Evolutionary conservation across 2,329 filamentous ascomycete species (phyloP), one percentile per base, ranked within the genome.

Genomic region (Phyllosticta ampelicida): DNA sequence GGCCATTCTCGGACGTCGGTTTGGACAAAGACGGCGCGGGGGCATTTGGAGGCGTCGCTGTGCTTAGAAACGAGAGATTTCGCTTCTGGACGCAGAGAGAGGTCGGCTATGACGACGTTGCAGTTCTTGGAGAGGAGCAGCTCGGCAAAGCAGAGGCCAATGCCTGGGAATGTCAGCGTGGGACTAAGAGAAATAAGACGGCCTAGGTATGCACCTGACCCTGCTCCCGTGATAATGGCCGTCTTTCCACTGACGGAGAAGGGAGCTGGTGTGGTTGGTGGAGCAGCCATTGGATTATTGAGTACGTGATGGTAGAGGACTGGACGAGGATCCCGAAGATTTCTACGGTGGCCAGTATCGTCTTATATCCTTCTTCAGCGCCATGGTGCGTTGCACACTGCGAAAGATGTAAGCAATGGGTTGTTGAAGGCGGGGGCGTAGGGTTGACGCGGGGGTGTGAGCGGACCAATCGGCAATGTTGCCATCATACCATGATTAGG

Each of bases 21-120:
- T 61, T 73, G 68, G 20, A 72, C 65, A 61, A 77, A 78, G 2
- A 75, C 64, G 1, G 74, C 76, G 30, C 70, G 64, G 6, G 74
- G 68, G 29, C 60, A 61, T 51, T 61, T 61, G 11, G 62, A 64
- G n/a, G 70, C 54, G 19, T 73, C 63, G n/a, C n/a, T 30, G 48
- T 59, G 30, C 29, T 28, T n/a, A 48, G 29, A 21, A 9, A 77
- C 54, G 1, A 78, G 64, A n/a, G 68, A 62, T 58, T 75, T 66
- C 2, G 77, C 77, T 66, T 79, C 77, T 0, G 75, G 75, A 1
- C 76, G 73, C 0, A 79, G 70, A 18, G 70, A 61, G 3, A 80
- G 66, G 61, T 79, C 77, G 18, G 75, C 77, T 53, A 79, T 67
- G 48, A 80, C 65, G 51, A 79, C 76, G 59, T 74, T 77, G 69